Percentiles rank a stretch among this genome's conserved stretches.
These are phyloP conservation scores for Schizonepeta tenuifolia DNA, from an alignment of 257 asterid species.

Conservation along the genomic window DNA sequence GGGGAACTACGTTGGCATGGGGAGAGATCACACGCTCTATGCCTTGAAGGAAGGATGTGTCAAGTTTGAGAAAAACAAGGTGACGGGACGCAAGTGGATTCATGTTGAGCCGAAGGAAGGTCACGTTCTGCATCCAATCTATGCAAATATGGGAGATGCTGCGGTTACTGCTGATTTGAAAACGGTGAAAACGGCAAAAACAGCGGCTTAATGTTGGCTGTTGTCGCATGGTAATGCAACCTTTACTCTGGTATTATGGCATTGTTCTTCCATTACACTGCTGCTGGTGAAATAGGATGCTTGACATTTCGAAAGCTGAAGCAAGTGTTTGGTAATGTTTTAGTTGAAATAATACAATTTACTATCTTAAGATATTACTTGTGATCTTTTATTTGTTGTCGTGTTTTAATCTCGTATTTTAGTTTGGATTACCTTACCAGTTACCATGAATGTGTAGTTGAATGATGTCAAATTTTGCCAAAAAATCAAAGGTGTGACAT, in stretches of 20 bases:
- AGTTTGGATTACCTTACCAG: not conserved
- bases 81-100: slow-evolving; percentile 91
- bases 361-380: not conserved
- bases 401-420: not conserved
- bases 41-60: slow-evolving; percentile 88
- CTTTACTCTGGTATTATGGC: not conserved
- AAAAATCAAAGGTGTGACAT: no score
- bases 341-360: slow-evolving; percentile 19
- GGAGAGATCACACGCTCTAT: slow-evolving; percentile 87
- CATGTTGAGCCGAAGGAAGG: slow-evolving; percentile 94
- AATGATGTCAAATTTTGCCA: no score
- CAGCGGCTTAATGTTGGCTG: slow-evolving; percentile 44
- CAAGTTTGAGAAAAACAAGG: slow-evolving; percentile 76
- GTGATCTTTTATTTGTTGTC: not conserved
- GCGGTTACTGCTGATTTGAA: slow-evolving; percentile 39
- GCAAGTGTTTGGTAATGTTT: not conserved
- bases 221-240: slow-evolving; percentile 6
- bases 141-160: slow-evolving; percentile 44
- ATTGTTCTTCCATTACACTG: not conserved
- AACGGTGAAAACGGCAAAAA: slow-evolving; percentile 32
- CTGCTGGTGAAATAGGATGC: slow-evolving; percentile 12
- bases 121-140: slow-evolving; percentile 69
- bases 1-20: slow-evolving; percentile 81
- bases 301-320: slow-evolving; percentile 7
- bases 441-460: not conserved